Base-by-base conservation (phyloP, 2,329 filamentous ascomycete genomes). In the Pyricularia grisea region DNA sequence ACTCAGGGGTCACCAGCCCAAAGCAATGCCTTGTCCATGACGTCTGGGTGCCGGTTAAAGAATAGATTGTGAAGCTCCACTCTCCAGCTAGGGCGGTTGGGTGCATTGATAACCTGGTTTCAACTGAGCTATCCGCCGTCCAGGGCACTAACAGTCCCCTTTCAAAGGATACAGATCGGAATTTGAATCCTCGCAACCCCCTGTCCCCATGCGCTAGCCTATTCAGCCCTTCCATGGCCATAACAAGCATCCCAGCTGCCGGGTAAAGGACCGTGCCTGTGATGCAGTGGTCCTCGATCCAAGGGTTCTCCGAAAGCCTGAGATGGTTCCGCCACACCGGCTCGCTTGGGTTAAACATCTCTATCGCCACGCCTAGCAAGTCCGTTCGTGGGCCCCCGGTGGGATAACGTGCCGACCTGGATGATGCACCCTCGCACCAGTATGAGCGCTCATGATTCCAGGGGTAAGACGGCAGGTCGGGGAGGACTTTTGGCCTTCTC, bases 251-350 rank as follows among this genome's bases (percentile, higher is more conserved):
- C 1, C 77, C 80, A 0, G 78, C 75, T 0, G 74, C 78, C 2
- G 80, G 80, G n/a, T 75, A 79, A 7, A 81, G 69, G 5, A 77
- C 71, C 71, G 60, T 77, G 68, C 73, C 76, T 30, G 77, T 74
- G 30, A 84, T 77, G 66, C 79, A 74, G 68, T 85, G 83, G 69
- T 85, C 81, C 0, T 74, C 73, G 5, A 85, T 71, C 84, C 84
- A 86, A 0, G 81, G 80, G 1, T 76, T 74, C 4, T 80, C 77
- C 11, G 79, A 74, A 0, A 80, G 68, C 0, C 77, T 76, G 11
- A 84, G 74, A 20, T 82, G 74, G 65, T 82, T 82, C n/a, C 83
- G 77, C 84, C 84, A 86, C 10, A 72, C 69, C 2, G 78, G 77
- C 3, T 75, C 72, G 14, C 75, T 66, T 0, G 76, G 74, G 9